Base-by-base conservation (phyloP, 805 yeast genomes). In the Saccharomyces mikatae region DNA sequence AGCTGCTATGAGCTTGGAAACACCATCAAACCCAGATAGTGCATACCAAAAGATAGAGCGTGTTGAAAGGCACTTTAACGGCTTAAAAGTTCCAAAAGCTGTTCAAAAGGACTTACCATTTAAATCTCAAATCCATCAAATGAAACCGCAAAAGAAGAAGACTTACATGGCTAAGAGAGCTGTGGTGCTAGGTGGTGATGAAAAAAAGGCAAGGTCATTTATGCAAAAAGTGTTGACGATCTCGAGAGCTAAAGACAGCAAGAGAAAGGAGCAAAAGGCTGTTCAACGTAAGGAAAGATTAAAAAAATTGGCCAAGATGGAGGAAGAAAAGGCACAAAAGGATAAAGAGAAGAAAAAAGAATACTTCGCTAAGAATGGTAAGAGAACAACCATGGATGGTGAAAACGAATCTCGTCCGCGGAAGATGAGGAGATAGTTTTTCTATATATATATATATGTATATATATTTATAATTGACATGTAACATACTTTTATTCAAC, bases 81-180 rank as follows among this genome's bases (percentile, higher is more conserved):
- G 96, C 2, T 77, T 94, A 68, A 83, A 80, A 65, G 95, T 94
- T 57, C 98, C 99, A 30, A 87, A 79, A 64, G 69, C 87, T 9
- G 71, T 94, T 56, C 89, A 84, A 69, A 75, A 83, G 30, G 82
- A 83, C 41, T 76, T 94, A 59, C 99, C 99, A 41, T 94, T 88
- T 77, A 87, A 86, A 66, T 89, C 97, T 11, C 98, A 94, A 76
- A 81, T 91, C 49, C 87, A 84, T 60, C 81, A 82, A 63, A 87
- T 89, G 94, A 87, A 85, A 70, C 95, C 96, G 28, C 94, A 87
- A 71, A 83, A 80, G 76, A 85, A 86, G 71, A 78, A 81, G 65
- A 84, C 96, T 0, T 94, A 92, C 67, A 69, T 86, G 81, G 80
- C 78, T 54, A 94, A 90, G 76, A 83, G 99, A 66, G 99, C 99